Base-by-base conservation (phyloP, 441 rosid genomes). In the Omphalea diandra region DNA sequence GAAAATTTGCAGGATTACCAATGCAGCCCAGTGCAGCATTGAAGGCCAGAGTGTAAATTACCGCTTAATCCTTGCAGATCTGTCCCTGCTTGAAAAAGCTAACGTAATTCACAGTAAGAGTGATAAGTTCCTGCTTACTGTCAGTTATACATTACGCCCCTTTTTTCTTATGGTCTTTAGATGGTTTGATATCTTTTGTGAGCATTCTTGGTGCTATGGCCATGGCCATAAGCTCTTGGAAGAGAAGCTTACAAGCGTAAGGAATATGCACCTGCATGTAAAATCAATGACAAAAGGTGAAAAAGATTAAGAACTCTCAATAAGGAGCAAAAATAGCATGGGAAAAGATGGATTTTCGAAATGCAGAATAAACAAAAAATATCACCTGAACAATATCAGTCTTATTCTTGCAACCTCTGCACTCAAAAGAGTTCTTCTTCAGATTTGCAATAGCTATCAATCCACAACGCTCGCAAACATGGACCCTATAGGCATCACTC, bases 201-300 rank as follows among this genome's bases (percentile, higher is more conserved):
- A 92, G 86, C 99, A 94, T 92, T 70, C 99, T 82, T 1, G 99
- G 98, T 3, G 99, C 94, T 70, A 94, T 94, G 26, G 99, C 97
- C 99, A 94, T 94, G 22, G 99, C 80, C 99, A 92, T 92, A 43
- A 94, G 97, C 83, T 94, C 99, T 82, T 94, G 97, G 76, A 94
- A 94, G 20, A 94, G 90, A 56, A 94, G 73, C 79, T 94, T 94
- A 74, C 99, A 94, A 6, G 99, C 97, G 52, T 92, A 94, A 3
- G 98, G 97, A 69, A 94, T 92, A 76, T 89, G 85, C n/a, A 94
- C 98, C 99, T 92, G 87, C 54, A 68, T 24, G 17, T 5, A 50
- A 11, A 57, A 24, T 40, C 31, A 9, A 41, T 14, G 0, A 2
- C 9, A 18, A 7, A 49, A 44, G 5, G n/a, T 9, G 5, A 20